These are phyloP conservation scores for Euphorbia schlechtendalii DNA, from an alignment of 441 rosid species.

Conservation along the genomic window DNA sequence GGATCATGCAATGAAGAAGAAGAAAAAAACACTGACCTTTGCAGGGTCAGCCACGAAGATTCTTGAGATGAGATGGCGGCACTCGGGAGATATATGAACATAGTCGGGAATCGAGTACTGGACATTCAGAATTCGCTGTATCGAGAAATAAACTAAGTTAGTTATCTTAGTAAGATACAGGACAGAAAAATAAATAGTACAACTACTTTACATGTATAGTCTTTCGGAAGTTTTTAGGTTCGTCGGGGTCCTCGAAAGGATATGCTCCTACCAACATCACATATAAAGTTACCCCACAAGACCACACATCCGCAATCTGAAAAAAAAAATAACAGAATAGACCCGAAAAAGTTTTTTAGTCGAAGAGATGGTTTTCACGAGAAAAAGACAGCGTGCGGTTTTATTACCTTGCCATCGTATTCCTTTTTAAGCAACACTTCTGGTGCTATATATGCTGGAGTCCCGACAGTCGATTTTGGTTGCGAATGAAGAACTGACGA, in stretches of 20 bases:
- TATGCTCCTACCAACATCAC: conserved; percentile 98
- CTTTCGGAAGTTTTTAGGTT: conserved; percentile 84
- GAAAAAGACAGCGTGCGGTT: conserved; percentile 3
- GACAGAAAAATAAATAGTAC: background rate
- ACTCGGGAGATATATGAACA: conserved; percentile 87
- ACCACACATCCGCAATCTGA: conserved; percentile 99
- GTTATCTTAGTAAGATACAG: conserved; percentile 1
- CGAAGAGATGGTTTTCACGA: background rate
- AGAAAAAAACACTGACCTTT: conserved; percentile 38
- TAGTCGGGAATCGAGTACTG: conserved; percentile 95
- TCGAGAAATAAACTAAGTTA: conserved; percentile 14
- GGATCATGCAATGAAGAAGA: background rate
- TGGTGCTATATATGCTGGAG: conserved; percentile 98
- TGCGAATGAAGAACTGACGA: conserved; percentile 93
- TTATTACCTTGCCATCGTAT: conserved; percentile 91
- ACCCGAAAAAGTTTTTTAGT: background rate
- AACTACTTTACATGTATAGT: conserved; percentile 65
- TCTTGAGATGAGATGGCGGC: conserved; percentile 81
- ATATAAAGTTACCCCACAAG: conserved; percentile 93
- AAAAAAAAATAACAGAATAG: conserved; percentile 6
- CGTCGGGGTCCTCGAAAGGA: conserved; percentile 96
- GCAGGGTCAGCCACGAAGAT: conserved; percentile 91
- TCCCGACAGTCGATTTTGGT: conserved; percentile 99
- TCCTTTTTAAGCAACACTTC: conserved; percentile 93
- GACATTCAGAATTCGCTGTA: conserved; percentile 88